Evolutionary conservation across 371 early-diverging fungal species (phyloP).

Genomic region (Zychaea mexicana): DNA sequence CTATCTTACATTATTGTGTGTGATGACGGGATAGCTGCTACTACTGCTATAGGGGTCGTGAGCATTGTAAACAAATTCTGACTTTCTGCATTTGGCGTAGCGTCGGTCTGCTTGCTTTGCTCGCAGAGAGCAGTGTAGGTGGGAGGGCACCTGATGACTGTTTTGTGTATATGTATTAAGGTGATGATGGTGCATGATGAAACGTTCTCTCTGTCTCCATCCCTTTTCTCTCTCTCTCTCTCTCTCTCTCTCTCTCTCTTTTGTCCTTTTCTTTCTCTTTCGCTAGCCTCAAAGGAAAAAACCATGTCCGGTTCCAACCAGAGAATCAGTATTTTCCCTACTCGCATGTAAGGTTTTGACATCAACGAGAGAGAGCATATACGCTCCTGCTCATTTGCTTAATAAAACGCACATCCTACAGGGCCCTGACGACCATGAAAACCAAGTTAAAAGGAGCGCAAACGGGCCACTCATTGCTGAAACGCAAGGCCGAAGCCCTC

Average conservation of each 20-base stretch:
- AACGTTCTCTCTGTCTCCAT: not conserved
- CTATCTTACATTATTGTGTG: too few species aligned
- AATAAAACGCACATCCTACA: conserved; percentile 21
- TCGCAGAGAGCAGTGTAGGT: too few species aligned
- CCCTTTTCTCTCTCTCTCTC: not conserved
- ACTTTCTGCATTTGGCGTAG: too few species aligned
- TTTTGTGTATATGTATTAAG: not conserved
- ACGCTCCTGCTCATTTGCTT: not conserved
- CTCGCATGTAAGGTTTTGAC: conserved; percentile 77
- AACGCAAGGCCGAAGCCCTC: conserved; percentile 97
- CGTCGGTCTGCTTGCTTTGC: too few species aligned
- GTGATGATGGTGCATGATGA: not conserved
- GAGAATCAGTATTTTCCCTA: conserved; percentile 82
- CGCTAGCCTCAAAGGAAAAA: not conserved
- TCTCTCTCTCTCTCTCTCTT: not conserved
- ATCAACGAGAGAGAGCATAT: not conserved
- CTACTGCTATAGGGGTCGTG: too few species aligned
- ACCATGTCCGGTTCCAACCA: conserved; percentile 69
- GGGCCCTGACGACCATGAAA: conserved; percentile 95
- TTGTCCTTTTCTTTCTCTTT: not conserved
- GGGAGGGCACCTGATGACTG: too few species aligned
- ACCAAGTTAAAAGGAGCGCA: conserved; percentile 96
- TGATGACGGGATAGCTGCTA: too few species aligned
- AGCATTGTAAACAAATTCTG: too few species aligned
- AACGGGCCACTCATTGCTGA: conserved; percentile 97